Conservation (phyloP, 2,329 filamentous ascomycete genomes). For the Penicillium sp. region DNA sequence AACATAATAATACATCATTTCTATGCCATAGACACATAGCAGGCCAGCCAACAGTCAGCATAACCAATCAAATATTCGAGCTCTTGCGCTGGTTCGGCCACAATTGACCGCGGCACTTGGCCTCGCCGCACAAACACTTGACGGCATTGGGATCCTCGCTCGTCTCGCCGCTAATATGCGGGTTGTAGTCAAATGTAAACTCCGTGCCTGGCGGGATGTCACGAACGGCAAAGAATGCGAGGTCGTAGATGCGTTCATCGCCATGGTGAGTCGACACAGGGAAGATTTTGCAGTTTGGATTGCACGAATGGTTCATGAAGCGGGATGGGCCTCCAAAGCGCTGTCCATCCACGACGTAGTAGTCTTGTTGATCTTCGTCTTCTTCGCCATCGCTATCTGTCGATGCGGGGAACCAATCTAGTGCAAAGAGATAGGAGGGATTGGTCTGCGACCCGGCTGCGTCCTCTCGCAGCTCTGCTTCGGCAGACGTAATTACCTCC, state of each 20-base stretch:
- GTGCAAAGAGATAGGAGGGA: conserved; percentile 40
- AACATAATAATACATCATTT: neutral
- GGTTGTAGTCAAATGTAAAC: conserved; percentile 48
- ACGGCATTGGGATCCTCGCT: conserved; percentile 35
- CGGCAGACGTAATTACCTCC: conserved; percentile 38
- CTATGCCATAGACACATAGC: neutral
- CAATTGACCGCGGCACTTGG: conserved; percentile 41
- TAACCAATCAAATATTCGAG: conserved; percentile 14
- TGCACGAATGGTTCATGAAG: conserved; percentile 49
- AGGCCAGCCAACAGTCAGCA: too few species aligned
- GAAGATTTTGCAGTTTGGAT: conserved; percentile 44
- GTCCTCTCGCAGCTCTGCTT: conserved; percentile 37
- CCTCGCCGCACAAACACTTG: conserved; percentile 42
- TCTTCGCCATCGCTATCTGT: conserved; percentile 14
- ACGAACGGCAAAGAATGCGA: conserved; percentile 45
- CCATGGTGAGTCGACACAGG: conserved; percentile 39
- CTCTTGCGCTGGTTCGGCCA: conserved; percentile 40
- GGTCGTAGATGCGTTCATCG: conserved; percentile 40
- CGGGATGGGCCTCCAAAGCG: conserved; percentile 41
- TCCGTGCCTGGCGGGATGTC: conserved; percentile 41
- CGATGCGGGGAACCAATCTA: conserved; percentile 33
- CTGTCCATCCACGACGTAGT: conserved; percentile 42
- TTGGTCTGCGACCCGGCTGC: conserved; percentile 21
- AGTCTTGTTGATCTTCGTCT: conserved; percentile 23
- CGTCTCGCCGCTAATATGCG: conserved; percentile 21